Evolutionary conservation across 2,329 filamentous ascomycete species (phyloP).

Genomic region (Hymenoscyphus salicellus): DNA sequence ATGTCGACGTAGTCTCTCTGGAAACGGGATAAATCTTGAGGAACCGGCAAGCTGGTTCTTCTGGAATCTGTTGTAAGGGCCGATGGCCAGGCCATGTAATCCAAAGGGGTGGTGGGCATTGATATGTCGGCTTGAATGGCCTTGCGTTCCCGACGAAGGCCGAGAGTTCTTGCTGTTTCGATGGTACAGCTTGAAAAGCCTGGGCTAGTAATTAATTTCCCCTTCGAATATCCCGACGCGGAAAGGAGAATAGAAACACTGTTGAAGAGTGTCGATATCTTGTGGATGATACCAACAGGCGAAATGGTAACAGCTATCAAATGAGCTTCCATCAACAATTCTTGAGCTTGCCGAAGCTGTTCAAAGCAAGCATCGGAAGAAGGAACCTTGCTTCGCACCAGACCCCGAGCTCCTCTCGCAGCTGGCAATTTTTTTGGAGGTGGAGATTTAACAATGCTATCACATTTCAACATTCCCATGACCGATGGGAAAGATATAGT

Average conservation of each 20-base stretch:
- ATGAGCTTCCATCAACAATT: slow-evolving; percentile 63
- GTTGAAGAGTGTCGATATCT: slow-evolving; percentile 61
- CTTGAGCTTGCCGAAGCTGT: slow-evolving; percentile 59
- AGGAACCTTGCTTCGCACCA: slow-evolving; percentile 13
- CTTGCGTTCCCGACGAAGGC: slow-evolving; percentile 63
- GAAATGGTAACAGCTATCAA: slow-evolving; percentile 45
- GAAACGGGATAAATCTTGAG: slow-evolving; percentile 60
- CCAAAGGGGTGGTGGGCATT: slow-evolving; percentile 21
- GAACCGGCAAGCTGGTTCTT: slow-evolving; percentile 45
- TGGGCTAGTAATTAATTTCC: slow-evolving; percentile 48
- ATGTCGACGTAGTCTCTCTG: slow-evolving; percentile 81
- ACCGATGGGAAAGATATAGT: slow-evolving; percentile 83
- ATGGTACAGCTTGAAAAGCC: slow-evolving; percentile 61
- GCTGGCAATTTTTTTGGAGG: slow-evolving; percentile 25
- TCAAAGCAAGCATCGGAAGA: slow-evolving; percentile 36
- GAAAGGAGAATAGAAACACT: slow-evolving; percentile 65
- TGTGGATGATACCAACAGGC: slow-evolving; percentile 57
- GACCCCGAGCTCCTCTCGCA: slow-evolving; percentile 17
- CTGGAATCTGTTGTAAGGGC: slow-evolving; percentile 41
- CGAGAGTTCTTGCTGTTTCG: slow-evolving; percentile 66
- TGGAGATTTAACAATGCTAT: slow-evolving; percentile 22
- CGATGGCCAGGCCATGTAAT: slow-evolving; percentile 45
- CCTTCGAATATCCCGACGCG: slow-evolving; percentile 51
- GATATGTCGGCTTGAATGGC: slow-evolving; percentile 40
- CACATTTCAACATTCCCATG: slow-evolving; percentile 22